Evolutionary conservation across 768 basidiomycete genomes (phyloP), one percentile per base, ranked within the genome.

Genomic region (Lactarius indigo): DNA sequence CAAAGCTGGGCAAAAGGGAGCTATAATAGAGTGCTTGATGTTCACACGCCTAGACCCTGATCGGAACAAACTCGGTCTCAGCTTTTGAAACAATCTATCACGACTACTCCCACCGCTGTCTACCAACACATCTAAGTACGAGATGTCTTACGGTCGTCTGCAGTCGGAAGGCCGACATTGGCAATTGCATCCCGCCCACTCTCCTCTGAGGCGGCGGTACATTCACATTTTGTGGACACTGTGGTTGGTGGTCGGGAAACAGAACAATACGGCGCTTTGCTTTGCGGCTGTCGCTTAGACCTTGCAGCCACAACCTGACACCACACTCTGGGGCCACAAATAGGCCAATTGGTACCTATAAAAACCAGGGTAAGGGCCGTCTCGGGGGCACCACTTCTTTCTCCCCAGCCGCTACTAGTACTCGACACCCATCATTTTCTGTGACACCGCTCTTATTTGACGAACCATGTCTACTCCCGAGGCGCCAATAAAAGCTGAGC

Each of bases 391-490:
- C 20, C 28, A 56, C 28, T 33, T 56, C 28, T 28, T 20, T 20
- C 31, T 20, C 9, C 9, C 55, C 28, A 28, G 7, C 55, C 55
- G 3, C 26, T 30, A 56, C 2, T 37, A 10, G 57, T 30, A 56
- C 2, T 37, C 20, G 57, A n/a, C 57, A 31, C 17, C 57, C 35
- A 37, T 3, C 20, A 17, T 3, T 39, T 42, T 33, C n/a, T n/a
- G 33, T 5, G 18, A 3, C 37, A 5, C 59, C 15, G 10, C 52
- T 44, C 13, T 15, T 41, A 47, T 15, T 42, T 37, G 30, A 17
- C 26, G 28, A 33, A 33, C 15, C 2, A 63, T 67, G 61, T 63
- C 66, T 55, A 31, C 31, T 13, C 3, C 31, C 20, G 61, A 52
- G 55, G 3, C 39, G 3, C 13, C 26, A 30, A 1, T 20, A n/a